Percentiles rank a stretch among this genome's conserved stretches.
phyloP scores from a whole-genome alignment of 2,329 filamentous ascomycete species.

The Rhinocladiella similis region DNA sequence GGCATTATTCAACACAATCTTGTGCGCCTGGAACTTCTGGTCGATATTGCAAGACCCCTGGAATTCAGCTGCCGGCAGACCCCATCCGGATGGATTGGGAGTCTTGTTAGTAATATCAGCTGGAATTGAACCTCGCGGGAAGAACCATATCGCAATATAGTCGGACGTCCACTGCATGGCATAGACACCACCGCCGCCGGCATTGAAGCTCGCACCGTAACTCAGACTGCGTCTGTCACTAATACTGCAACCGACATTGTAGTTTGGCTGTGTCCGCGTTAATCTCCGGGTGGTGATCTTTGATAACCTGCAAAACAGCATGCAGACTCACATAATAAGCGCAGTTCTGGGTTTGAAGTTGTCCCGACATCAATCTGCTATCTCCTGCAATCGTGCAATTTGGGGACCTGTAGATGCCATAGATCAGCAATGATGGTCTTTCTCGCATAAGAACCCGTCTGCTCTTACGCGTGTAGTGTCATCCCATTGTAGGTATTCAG shows the following conservation, averaged over 20 bases:
- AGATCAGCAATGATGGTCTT: background rate
- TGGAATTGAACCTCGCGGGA: constrained; percentile 41
- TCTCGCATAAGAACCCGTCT: background rate
- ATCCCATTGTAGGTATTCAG: constrained; percentile 54
- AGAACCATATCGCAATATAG: constrained; percentile 51
- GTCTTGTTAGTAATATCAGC: constrained; percentile 40
- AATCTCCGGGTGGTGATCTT: background rate
- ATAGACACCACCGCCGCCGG: constrained; percentile 63
- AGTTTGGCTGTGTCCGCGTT: constrained; percentile 25
- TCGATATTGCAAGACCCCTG: constrained; percentile 66
- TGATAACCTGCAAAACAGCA: no score
- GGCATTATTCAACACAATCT: constrained; percentile 73
- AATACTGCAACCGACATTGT: constrained; percentile 57
- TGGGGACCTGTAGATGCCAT: constrained; percentile 3
- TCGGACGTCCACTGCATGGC: constrained; percentile 56
- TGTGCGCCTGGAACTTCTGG: constrained; percentile 64
- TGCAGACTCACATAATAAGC: constrained; percentile 39
- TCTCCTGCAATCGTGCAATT: constrained; percentile 26
- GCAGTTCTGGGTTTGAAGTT: constrained; percentile 53
- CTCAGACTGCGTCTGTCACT: constrained; percentile 42
- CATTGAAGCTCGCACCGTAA: constrained; percentile 67
- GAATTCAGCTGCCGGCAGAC: constrained; percentile 58
- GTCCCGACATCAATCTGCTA: constrained; percentile 38
- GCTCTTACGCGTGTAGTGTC: constrained; percentile 59
- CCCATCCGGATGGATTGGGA: constrained; percentile 46